Percentiles rank a stretch among this genome's conserved stretches.
These are phyloP conservation scores for Talaromyces islandicus DNA, from an alignment of 2,329 filamentous ascomycete species.

Conservation along the genomic window DNA sequence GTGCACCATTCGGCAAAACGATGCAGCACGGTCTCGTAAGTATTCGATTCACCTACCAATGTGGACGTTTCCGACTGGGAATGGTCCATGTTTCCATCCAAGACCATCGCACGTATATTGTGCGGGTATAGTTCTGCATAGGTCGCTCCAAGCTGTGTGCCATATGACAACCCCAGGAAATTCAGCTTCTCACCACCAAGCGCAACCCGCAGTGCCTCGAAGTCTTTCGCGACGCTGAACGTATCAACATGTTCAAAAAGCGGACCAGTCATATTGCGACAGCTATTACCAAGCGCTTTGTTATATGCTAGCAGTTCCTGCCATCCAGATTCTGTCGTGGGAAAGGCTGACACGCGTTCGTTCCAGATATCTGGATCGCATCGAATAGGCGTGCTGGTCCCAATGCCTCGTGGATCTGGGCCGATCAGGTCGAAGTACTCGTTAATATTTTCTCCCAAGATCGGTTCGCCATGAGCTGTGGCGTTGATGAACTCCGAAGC, in stretches of 20 bases:
- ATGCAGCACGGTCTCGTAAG: constrained; percentile 31
- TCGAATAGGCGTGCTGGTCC: constrained; percentile 33
- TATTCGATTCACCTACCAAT: constrained; percentile 28
- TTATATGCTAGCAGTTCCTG: constrained; percentile 34
- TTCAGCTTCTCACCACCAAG: constrained; percentile 33
- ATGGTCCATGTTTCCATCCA: constrained; percentile 44
- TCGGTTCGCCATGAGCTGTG: background rate
- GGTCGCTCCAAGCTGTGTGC: constrained; percentile 38
- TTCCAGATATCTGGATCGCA: constrained; percentile 36
- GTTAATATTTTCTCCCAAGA: background rate
- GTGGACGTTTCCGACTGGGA: constrained; percentile 23
- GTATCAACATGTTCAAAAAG: constrained; percentile 41
- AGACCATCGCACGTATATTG: constrained; percentile 35
- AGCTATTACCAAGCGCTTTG: constrained; percentile 34
- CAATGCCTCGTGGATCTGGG: constrained; percentile 40
- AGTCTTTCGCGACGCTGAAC: constrained; percentile 27
- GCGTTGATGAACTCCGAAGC: background rate
- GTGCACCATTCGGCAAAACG: background rate
- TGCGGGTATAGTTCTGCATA: constrained; percentile 43
- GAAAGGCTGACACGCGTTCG: constrained; percentile 30
- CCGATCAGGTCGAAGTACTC: constrained; percentile 38
- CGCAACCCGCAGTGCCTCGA: constrained; percentile 30
- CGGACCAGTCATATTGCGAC: constrained; percentile 32
- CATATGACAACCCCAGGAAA: constrained; percentile 42
- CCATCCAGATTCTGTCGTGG: constrained; percentile 32